Percentiles rank a stretch among this genome's conserved stretches.
Evolutionary conservation across 352 stramenopile species (phyloP).

Genomic region (Thalassiosira mediterranea): DNA sequence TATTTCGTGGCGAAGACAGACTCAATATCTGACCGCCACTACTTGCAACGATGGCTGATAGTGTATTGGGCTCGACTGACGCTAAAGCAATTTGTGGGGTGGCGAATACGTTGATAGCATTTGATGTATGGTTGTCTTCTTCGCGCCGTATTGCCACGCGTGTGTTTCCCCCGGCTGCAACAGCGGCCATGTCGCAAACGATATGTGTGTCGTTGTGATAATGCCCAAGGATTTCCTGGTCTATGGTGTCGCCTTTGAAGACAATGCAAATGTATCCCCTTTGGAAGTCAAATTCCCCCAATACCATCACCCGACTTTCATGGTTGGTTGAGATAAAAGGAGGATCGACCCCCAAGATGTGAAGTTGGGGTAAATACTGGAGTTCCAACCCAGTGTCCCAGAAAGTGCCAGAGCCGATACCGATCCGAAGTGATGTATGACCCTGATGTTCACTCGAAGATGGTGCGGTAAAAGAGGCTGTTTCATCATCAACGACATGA

Average conservation of each 20-base stretch:
- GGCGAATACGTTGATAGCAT: conserved; percentile 8
- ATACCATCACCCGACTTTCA: conserved; percentile 3
- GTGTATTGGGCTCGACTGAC: conserved; percentile 2
- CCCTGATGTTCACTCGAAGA: background rate
- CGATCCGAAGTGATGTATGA: background rate
- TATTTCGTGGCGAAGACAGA: background rate
- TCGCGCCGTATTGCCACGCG: conserved; percentile 10
- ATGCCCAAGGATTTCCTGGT: too few relatives aligned
- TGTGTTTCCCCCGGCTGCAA: background rate
- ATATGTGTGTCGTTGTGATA: too few relatives aligned
- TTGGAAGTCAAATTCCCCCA: conserved; percentile 18
- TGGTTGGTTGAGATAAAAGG: conserved; percentile 11
- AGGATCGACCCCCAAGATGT: conserved; percentile 10
- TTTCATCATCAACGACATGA: conserved; percentile 16
- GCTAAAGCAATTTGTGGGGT: conserved; percentile 8
- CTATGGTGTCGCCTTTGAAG: too few relatives aligned
- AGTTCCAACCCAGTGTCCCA: conserved; percentile 32
- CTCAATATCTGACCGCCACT: conserved; percentile 7
- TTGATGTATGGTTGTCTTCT: conserved; percentile 23
- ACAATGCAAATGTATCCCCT: conserved; percentile 13
- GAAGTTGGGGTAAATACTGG: conserved; percentile 12
- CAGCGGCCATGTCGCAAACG: too few relatives aligned
- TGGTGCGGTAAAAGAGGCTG: conserved; percentile 19
- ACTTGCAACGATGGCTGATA: conserved; percentile 6
- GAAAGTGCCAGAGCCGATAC: conserved; percentile 10